A percentile compares a stretch with the other conserved stretches of the same genome.
These are phyloP conservation scores for Linanthus parryae DNA, from an alignment of 148 eudicot species.

Conservation along the genomic window DNA sequence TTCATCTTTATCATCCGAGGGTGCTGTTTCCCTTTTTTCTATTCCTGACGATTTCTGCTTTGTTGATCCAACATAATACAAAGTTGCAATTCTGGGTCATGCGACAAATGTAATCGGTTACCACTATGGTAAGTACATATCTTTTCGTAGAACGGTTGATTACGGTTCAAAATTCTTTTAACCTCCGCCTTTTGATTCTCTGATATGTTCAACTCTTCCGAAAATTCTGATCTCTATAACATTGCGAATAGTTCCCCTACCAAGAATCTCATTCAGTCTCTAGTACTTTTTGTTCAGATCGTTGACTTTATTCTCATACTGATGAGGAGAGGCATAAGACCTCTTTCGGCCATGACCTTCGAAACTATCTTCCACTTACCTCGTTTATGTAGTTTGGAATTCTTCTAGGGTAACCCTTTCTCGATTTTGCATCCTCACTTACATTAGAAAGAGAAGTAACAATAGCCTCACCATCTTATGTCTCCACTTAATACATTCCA, in stretches of 20 bases:
- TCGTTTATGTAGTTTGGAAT: background rate
- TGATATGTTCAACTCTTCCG: conserved; percentile 7
- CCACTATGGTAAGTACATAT: conserved; percentile 15
- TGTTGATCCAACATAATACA: too few species aligned
- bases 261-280: conserved; percentile 12
- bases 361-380: conserved; percentile 16
- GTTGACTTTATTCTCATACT: conserved; percentile 17
- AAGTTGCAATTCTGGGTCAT: too few species aligned
- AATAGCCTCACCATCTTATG: too few species aligned
- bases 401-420: too few species aligned
- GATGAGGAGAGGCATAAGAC: conserved; percentile 25
- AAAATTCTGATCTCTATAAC: conserved; percentile 9
- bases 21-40: too few species aligned
- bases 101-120: conserved; percentile 13
- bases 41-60: too few species aligned
- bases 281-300: conserved; percentile 13
- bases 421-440: too few species aligned
- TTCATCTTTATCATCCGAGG: too few species aligned
- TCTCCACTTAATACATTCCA: too few species aligned
- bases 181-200: conserved; percentile 12
- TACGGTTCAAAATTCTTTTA: conserved; percentile 10
- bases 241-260: conserved; percentile 10
- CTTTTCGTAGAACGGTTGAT: conserved; percentile 20
- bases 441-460: too few species aligned
- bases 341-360: conserved; percentile 12